A percentile compares a stretch with the other conserved stretches of the same genome.
Conservation (phyloP, 805 yeast genomes). For the Candida loeiensis region DNA sequence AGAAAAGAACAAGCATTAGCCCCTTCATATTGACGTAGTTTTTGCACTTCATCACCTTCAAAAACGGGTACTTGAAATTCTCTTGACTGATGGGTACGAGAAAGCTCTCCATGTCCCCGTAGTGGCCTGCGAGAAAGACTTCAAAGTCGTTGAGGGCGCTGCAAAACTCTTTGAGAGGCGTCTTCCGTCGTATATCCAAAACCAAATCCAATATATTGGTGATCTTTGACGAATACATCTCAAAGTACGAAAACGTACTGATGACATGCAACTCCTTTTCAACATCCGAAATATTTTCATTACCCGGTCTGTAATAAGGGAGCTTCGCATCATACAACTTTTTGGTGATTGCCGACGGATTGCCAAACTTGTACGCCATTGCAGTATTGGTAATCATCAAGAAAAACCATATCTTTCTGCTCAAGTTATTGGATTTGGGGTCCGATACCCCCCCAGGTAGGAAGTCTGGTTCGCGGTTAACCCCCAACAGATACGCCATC, state of each 20-base stretch:
- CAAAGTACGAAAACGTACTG: constrained; percentile 25
- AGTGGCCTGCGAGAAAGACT: constrained; percentile 2
- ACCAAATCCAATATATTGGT: constrained; percentile 13
- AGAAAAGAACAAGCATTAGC: constrained; percentile 25
- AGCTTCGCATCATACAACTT: constrained; percentile 27
- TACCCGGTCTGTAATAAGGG: constrained; percentile 32
- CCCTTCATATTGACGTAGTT: constrained; percentile 16
- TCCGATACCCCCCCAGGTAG: constrained; percentile 28
- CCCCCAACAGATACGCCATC: constrained; percentile 45
- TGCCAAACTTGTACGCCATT: constrained; percentile 32
- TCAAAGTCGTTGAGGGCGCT: constrained; percentile 10
- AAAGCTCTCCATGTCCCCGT: constrained; percentile 24
- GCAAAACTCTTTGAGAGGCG: constrained; percentile 12
- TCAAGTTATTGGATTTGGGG: constrained; percentile 20
- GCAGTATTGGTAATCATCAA: constrained; percentile 27
- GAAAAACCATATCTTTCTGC: constrained; percentile 57
- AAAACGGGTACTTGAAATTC: constrained; percentile 3
- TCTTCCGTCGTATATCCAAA: constrained; percentile 14
- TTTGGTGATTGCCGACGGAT: constrained; percentile 28
- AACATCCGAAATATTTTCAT: constrained; percentile 30
- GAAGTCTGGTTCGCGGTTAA: constrained; percentile 47
- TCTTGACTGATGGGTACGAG: constrained; percentile 11
- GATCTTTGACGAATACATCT: constrained; percentile 21
- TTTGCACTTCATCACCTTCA: constrained; percentile 16
- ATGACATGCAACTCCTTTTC: constrained; percentile 14